Percentiles rank a stretch among this genome's conserved stretches.
Evolutionary conservation across 345 rosid species (phyloP).

Genomic region (Populus euphratica): DNA sequence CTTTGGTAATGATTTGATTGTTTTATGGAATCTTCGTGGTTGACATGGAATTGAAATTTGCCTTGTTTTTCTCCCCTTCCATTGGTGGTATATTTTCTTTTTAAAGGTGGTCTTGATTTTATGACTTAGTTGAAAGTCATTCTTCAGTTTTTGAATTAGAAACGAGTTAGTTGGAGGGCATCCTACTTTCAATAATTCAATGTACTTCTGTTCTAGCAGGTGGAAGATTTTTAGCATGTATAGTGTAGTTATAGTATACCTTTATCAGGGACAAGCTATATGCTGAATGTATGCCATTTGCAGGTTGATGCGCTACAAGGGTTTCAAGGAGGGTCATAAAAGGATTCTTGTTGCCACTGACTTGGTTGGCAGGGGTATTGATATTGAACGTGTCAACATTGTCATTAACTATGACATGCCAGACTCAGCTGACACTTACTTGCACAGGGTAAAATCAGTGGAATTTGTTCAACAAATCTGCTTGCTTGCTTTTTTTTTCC

Average conservation of each 20-base stretch:
- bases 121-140: neutral
- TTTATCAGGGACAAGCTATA: neutral
- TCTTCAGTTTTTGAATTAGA: neutral
- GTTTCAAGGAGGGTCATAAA: conserved; percentile 97
- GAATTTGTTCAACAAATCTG: neutral
- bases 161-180: neutral
- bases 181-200: neutral
- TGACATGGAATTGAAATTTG: neutral
- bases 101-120: neutral
- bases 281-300: neutral
- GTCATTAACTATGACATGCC: conserved; percentile 99
- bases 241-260: neutral
- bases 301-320: conserved; percentile 94
- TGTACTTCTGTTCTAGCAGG: neutral
- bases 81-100: neutral
- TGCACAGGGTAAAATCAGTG: conserved; percentile 67
- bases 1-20: neutral
- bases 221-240: neutral
- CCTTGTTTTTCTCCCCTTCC: neutral
- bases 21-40: neutral
- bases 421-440: conserved; percentile 95
- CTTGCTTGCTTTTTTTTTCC: neutral
- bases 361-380: conserved; percentile 95
- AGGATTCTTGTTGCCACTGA: conserved; percentile 97
- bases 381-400: conserved; percentile 95